Evolutionary conservation across 176 grass and related monocot species (phyloP).

Genomic region (Neostapfia colusana): DNA sequence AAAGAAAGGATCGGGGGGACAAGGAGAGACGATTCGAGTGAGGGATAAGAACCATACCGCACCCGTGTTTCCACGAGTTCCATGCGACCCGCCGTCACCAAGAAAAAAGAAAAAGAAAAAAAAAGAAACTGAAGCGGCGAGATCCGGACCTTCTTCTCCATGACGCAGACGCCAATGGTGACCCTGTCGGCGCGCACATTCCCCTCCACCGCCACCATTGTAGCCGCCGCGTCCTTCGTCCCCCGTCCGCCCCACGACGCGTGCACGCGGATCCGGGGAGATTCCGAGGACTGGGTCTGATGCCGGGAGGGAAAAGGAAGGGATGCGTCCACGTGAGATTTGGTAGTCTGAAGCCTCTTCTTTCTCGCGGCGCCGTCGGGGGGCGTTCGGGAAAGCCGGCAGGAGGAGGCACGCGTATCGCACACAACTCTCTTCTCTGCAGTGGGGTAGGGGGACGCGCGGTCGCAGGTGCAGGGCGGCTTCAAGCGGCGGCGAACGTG

Average conservation of each 20-base stretch:
- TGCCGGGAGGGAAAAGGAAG: not conserved
- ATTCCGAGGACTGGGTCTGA: slow-evolving; percentile 1
- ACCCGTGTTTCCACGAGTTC: slow-evolving; percentile 12
- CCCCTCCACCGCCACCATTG: slow-evolving; percentile 46
- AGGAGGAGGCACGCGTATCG: slow-evolving; percentile 16
- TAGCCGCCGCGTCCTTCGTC: slow-evolving; percentile 1
- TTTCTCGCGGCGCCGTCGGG: not conserved
- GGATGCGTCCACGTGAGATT: not conserved
- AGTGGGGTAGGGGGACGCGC: not conserved
- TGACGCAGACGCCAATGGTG: slow-evolving; percentile 93
- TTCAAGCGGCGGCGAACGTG: not conserved
- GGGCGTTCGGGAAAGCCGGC: too few relatives aligned
- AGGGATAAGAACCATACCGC: slow-evolving; percentile 19
- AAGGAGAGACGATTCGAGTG: not conserved
- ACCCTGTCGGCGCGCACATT: slow-evolving; percentile 47
- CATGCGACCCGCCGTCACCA: slow-evolving; percentile 15
- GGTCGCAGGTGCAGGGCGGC: slow-evolving; percentile 15
- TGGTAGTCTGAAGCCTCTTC: too few relatives aligned
- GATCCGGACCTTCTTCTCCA: slow-evolving; percentile 93
- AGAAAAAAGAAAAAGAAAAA: not conserved
- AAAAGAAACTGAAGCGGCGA: not conserved
- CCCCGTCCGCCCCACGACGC: slow-evolving; percentile 6
- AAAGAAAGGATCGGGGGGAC: not conserved
- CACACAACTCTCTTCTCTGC: slow-evolving; percentile 13
- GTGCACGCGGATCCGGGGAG: slow-evolving; percentile 27